Evolutionary conservation across 805 yeast species (phyloP), one percentile per base, ranked within the genome.

Genomic region (Starmerella geochares): DNA sequence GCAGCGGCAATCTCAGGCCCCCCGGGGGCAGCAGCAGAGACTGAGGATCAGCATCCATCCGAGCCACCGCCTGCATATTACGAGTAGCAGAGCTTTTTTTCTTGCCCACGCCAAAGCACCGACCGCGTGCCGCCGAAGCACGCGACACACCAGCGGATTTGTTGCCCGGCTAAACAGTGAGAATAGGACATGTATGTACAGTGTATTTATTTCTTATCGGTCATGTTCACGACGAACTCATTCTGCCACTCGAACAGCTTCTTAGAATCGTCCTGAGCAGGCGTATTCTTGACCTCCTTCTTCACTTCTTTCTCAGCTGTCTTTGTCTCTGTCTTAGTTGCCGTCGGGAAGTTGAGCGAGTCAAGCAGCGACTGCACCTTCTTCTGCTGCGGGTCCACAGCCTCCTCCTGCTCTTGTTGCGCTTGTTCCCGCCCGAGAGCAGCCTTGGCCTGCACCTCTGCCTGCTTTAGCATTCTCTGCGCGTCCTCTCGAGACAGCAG

Each of bases 241-340:
- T 51, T 57, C 29, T 58, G 59, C 62, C 62, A 59, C 10, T 46
- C 56, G 45, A 58, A 59, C 51, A 37, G 47, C 46, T 51, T 47
- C 17, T 37, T 31, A 11, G 35, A 16, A 9, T 24, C 32, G 9
- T 24, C 35, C 17, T 42, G 37, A 19, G 29, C 16, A 19, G 43
- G 37, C 38, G 8, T 28, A 10, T 20, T 13, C 36, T 23, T n/a
- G 14, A 6, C 47, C 36, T 14, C 33, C 16, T 20, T 13, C 36
- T 23, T n/a, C 16, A 6, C 47, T 33, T 5, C 33, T 25, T 11
- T 33, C 28, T 38, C 17, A 1, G 51, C 48, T n/a, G 41, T n/a
- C 19, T 25, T n/a, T 2, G 46, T 46, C 17, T 35, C 46, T 19
- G 27, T 21, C 28, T 19, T 19, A 4, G 43, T 31, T 7, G 48